A percentile compares a stretch with the other conserved stretches of the same genome.
Evolutionary conservation across 2,329 filamentous ascomycete species (phyloP).

Genomic region (Cercospora janseana): DNA sequence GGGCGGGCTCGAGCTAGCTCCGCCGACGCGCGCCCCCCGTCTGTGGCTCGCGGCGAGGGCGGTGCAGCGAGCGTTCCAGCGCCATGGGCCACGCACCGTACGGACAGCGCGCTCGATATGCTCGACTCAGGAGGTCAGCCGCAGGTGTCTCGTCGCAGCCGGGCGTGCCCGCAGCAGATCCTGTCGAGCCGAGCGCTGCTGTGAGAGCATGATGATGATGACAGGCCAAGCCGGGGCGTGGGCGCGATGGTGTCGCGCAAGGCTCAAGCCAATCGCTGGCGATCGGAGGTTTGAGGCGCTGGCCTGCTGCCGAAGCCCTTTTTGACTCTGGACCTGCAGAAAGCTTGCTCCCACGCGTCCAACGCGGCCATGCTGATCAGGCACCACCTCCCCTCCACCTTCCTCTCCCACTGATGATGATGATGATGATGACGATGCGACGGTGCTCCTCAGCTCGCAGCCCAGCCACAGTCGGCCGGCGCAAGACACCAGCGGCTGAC

Average conservation of each 20-base stretch:
- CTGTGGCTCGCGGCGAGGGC: too few relatives aligned
- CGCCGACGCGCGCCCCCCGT: too few relatives aligned
- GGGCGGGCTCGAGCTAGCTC: background rate
- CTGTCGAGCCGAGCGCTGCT: background rate
- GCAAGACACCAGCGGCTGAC: too few relatives aligned
- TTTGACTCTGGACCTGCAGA: constrained; percentile 4
- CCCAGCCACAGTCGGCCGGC: too few relatives aligned
- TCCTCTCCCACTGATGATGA: too few relatives aligned
- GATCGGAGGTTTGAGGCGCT: constrained; percentile 5
- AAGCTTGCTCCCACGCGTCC: background rate
- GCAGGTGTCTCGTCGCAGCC: too few relatives aligned
- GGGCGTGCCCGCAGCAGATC: background rate
- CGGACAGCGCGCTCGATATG: background rate
- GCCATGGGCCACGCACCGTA: background rate
- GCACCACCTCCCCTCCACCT: too few relatives aligned
- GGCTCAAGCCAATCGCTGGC: constrained; percentile 4
- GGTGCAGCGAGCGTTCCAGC: too few relatives aligned
- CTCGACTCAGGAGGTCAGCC: constrained; percentile 5
- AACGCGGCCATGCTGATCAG: background rate
- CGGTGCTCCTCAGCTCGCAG: too few relatives aligned
- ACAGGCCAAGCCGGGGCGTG: too few relatives aligned
- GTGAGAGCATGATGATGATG: too few relatives aligned
- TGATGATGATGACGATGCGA: too few relatives aligned
- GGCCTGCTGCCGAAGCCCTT: background rate
- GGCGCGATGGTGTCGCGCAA: background rate